phyloP scores from a whole-genome alignment of 2,329 filamentous ascomycete genomes.

The Exophiala viscosa region DNA sequence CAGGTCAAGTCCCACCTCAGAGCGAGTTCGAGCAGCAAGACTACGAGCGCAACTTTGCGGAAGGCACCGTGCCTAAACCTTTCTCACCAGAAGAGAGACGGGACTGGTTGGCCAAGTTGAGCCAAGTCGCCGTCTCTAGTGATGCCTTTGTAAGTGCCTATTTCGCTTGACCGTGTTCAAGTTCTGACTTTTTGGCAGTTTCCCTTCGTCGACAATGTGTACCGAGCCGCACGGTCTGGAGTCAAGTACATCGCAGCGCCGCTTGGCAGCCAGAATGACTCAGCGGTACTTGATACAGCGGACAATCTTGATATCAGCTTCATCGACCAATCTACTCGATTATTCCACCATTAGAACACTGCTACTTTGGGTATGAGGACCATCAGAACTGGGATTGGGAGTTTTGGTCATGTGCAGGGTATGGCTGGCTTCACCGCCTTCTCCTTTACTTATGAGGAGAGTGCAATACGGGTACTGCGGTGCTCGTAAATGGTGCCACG shows the following conservation, averaged over 20 bases:
- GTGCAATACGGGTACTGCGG: too few relatives aligned
- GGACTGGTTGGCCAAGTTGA: constrained; percentile 77
- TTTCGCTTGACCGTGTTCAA: not conserved
- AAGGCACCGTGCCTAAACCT: constrained; percentile 63
- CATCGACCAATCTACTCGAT: constrained; percentile 86
- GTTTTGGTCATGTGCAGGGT: too few relatives aligned
- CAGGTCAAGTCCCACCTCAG: constrained; percentile 74
- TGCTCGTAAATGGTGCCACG: too few relatives aligned
- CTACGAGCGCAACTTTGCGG: constrained; percentile 87
- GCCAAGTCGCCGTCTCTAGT: constrained; percentile 74
- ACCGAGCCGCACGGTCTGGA: constrained; percentile 81
- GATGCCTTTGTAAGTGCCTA: constrained; percentile 82
- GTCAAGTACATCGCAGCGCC: constrained; percentile 96
- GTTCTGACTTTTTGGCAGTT: constrained; percentile 55
- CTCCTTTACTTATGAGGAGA: too few relatives aligned
- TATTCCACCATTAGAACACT: constrained; percentile 77
- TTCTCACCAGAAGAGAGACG: constrained; percentile 83
- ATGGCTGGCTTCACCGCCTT: too few relatives aligned
- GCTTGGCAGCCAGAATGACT: constrained; percentile 62
- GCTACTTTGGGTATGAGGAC: too few relatives aligned
- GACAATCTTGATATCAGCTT: constrained; percentile 91
- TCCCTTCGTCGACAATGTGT: constrained; percentile 97
- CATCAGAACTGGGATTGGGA: too few relatives aligned
- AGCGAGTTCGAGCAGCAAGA: constrained; percentile 77
- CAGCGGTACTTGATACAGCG: constrained; percentile 67